Evolutionary conservation across 805 yeast genomes (phyloP).

Genomic region (Starmerella riodocensis): DNA sequence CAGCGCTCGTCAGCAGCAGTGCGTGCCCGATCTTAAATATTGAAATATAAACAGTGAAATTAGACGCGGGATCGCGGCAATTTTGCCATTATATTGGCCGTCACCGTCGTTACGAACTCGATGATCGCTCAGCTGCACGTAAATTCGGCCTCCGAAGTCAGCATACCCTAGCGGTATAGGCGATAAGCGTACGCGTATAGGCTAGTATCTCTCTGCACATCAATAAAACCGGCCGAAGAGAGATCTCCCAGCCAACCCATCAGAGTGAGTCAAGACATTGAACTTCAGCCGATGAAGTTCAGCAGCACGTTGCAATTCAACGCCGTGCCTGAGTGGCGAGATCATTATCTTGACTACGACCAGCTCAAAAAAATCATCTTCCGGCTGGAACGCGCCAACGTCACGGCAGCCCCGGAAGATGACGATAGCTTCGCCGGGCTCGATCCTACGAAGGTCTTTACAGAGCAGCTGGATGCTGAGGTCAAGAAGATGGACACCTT

Average conservation of each 20-base stretch:
- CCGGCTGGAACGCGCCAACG: constrained; percentile 56
- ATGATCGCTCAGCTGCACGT: no score
- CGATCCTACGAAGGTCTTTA: constrained; percentile 48
- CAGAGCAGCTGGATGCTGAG: constrained; percentile 64
- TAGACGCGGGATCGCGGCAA: no score
- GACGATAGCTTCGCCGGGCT: constrained; percentile 26
- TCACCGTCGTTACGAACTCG: no score
- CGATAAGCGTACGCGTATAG: no score
- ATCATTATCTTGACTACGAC: constrained; percentile 81
- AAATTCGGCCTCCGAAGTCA: no score
- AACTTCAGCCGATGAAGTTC: constrained; percentile 56
- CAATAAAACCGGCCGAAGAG: not conserved
- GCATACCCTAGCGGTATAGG: no score
- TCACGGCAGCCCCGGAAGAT: constrained; percentile 22
- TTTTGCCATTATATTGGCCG: no score
- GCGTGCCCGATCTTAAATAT: no score
- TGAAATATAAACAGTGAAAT: no score
- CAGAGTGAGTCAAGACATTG: constrained; percentile 6
- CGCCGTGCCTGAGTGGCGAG: constrained; percentile 97
- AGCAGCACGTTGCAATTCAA: constrained; percentile 90
- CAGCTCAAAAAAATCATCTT: constrained; percentile 75
- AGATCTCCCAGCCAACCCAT: not conserved
- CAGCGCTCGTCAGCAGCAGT: no score
- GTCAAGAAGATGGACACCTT: constrained; percentile 62
- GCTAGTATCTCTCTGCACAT: no score